Evolutionary conservation across 2,329 filamentous ascomycete genomes (phyloP).

Genomic region (Fusarium lateritium): DNA sequence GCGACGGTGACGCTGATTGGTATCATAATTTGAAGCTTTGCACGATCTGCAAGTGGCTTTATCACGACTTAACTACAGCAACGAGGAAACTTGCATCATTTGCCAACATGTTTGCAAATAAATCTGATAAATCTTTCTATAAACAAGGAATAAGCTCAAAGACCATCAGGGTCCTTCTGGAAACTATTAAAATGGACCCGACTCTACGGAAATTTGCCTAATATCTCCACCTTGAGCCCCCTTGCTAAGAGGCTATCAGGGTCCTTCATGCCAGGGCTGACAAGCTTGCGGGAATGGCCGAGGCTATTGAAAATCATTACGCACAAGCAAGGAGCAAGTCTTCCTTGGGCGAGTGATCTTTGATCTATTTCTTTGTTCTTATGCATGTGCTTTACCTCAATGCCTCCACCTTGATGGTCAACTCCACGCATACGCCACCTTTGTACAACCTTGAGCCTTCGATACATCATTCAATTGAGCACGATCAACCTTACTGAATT

Average conservation of each 20-base stretch:
- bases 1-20: neutral
- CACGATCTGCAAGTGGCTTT: neutral
- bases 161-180: constrained; percentile 27
- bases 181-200: neutral
- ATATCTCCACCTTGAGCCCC: constrained; percentile 7
- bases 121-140: neutral
- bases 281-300: constrained; percentile 6
- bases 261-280: constrained; percentile 5
- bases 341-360: accelerated
- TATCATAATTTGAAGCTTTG: neutral
- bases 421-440: neutral
- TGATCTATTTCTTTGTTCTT: neutral
- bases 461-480: neutral
- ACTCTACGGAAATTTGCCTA: neutral
- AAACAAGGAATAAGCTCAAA: neutral
- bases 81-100: neutral
- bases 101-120: neutral
- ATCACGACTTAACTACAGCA: neutral
- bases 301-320: neutral
- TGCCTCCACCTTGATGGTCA: constrained; percentile 33
- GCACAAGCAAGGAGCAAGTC: neutral
- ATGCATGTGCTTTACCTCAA: neutral
- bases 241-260: constrained; percentile 24
- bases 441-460: no score
- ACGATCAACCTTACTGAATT: neutral